Evolutionary conservation across 495 filamentous ascomycete species (phyloP).

Genomic region (Aspergillus olivimuriae): DNA sequence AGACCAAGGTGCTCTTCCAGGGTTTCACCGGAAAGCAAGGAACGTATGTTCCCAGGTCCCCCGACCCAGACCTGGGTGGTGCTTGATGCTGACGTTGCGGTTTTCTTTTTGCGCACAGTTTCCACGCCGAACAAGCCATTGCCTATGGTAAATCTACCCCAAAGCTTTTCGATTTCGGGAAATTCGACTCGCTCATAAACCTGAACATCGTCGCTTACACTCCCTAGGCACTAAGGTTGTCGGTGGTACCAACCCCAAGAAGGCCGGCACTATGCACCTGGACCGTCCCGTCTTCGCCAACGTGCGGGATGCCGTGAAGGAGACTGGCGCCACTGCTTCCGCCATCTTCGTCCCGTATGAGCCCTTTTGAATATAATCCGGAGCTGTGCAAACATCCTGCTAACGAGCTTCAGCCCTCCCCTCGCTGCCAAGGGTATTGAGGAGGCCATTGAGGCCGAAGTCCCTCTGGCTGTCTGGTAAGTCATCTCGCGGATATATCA

Average conservation of each 20-base stretch:
- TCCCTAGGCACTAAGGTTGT: constrained; percentile 86
- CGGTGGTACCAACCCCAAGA: constrained; percentile 97
- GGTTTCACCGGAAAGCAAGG: constrained; percentile 98
- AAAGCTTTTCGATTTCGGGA: no score
- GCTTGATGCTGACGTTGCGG: constrained; percentile 35
- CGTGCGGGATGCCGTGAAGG: constrained; percentile 81
- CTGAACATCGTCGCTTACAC: constrained; percentile 26
- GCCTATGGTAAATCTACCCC: constrained; percentile 68
- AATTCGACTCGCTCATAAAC: constrained; percentile 12
- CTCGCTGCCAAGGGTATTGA: constrained; percentile 92
- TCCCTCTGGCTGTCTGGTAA: constrained; percentile 85
- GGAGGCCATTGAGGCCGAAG: constrained; percentile 88
- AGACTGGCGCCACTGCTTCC: constrained; percentile 84
- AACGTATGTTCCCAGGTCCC: constrained; percentile 57
- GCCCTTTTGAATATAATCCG: no score
- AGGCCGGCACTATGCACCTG: constrained; percentile 85
- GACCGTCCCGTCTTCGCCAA: constrained; percentile 89
- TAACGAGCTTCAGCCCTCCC: constrained; percentile 57
- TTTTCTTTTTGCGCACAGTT: constrained; percentile 48
- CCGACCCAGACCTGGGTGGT: constrained; percentile 3
- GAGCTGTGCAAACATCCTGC: no score
- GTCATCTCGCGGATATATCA: constrained; percentile 19
- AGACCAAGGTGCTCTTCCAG: constrained; percentile 94
- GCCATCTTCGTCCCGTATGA: constrained; percentile 97
- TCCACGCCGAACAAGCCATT: constrained; percentile 96